Conservation (phyloP, 495 filamentous ascomycete species). For the Penicillium silybi region DNA sequence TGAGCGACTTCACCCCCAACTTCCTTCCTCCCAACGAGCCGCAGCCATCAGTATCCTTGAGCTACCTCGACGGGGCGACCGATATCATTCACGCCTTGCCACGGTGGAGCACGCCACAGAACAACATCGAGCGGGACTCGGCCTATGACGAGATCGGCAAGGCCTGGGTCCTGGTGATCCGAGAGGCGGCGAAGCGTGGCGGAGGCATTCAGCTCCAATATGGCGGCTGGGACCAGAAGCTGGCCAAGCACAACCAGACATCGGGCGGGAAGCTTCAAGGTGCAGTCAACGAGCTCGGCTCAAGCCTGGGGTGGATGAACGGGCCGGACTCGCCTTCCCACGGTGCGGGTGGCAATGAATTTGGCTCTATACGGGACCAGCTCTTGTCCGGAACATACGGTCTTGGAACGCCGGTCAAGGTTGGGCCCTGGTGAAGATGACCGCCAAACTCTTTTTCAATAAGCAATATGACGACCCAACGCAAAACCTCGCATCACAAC, state of each 20-base stretch:
- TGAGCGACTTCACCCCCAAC: conserved; percentile 90
- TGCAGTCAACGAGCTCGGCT: conserved; percentile 73
- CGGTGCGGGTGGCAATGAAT: conserved; percentile 42
- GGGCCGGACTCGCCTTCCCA: conserved; percentile 45
- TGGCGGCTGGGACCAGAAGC: conserved; percentile 86
- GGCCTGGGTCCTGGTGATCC: conserved; percentile 90
- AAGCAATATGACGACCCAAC: conserved; percentile 4
- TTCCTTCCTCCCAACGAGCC: conserved; percentile 89
- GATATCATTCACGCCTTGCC: conserved; percentile 85
- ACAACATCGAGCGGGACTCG: conserved; percentile 87
- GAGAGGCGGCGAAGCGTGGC: conserved; percentile 84
- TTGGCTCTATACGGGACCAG: conserved; percentile 71
- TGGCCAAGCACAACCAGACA: conserved; percentile 83
- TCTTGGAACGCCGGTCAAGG: conserved; percentile 61
- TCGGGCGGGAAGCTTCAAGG: conserved; percentile 78
- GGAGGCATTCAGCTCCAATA: conserved; percentile 89
- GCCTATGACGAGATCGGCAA: conserved; percentile 93
- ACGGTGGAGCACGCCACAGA: conserved; percentile 76
- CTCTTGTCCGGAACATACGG: conserved; percentile 76
- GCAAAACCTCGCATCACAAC: conserved; percentile 7
- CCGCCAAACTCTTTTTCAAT: not conserved
- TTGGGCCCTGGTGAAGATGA: conserved; percentile 62
- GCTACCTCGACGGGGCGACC: conserved; percentile 84
- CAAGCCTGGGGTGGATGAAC: conserved; percentile 73
- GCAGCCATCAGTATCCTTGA: conserved; percentile 72